These are phyloP conservation scores for Chrysanthemum lavandulifolium DNA, from an alignment of 129 eudicot species.

Conservation along the genomic window DNA sequence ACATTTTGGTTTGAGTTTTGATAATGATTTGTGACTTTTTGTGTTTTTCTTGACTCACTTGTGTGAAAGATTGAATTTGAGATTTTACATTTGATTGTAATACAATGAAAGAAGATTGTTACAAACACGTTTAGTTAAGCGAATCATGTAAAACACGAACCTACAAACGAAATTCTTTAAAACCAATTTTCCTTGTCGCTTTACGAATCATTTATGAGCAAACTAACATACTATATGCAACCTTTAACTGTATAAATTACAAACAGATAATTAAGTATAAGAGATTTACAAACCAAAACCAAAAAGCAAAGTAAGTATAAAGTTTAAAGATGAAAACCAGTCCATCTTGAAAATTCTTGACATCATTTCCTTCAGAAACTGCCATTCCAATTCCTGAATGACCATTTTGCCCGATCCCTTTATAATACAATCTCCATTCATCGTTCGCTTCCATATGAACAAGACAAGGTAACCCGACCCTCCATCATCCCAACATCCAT, in stretches of 20 bases:
- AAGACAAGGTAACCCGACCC: conserved; percentile 78
- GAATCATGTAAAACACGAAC: background rate
- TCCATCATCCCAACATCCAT: conserved; percentile 65
- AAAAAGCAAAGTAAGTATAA: background rate
- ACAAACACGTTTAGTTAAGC: background rate
- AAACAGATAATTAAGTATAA: conserved; percentile 19
- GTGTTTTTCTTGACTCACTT: conserved; percentile 8
- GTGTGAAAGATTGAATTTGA: conserved; percentile 4
- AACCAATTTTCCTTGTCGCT: background rate
- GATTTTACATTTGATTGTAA: conserved; percentile 1
- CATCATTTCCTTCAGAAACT: conserved; percentile 56
- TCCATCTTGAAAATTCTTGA: conserved; percentile 54
- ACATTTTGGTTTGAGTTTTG: conserved; percentile 10
- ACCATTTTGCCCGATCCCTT: conserved; percentile 63
- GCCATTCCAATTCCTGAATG: conserved; percentile 82
- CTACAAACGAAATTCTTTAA: background rate
- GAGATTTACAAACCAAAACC: conserved; percentile 23
- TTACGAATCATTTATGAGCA: background rate
- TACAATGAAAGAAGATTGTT: background rate
- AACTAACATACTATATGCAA: background rate
- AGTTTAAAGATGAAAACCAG: conserved; percentile 57
- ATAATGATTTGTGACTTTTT: background rate
- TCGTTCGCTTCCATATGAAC: conserved; percentile 87
- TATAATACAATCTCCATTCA: conserved; percentile 89
- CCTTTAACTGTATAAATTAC: conserved; percentile 17